phyloP scores from a whole-genome alignment of 352 stramenopile species.

The Phytophthora melonis region DNA sequence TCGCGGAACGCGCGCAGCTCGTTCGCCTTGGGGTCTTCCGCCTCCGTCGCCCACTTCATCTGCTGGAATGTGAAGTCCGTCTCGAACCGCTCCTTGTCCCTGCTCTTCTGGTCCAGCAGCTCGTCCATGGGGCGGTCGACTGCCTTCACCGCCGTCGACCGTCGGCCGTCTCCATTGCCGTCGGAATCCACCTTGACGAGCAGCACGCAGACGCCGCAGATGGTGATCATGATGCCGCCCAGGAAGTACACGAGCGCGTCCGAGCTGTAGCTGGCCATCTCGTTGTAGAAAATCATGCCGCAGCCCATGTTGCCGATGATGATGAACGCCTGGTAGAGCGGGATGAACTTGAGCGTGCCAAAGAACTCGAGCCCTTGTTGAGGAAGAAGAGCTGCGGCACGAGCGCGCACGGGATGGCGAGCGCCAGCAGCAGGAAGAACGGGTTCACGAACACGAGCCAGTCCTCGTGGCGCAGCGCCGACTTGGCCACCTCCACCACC shows the following conservation, averaged over 20 bases:
- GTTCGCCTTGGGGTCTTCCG: slow-evolving; percentile 23
- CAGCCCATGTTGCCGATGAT: slow-evolving; percentile 82
- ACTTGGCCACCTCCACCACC: slow-evolving; percentile 71
- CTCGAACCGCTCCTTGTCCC: slow-evolving; percentile 30
- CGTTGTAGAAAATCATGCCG: slow-evolving; percentile 84
- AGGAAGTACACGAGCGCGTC: slow-evolving; percentile 58
- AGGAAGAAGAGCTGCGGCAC: slow-evolving; percentile 81
- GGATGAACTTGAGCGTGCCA: slow-evolving; percentile 84
- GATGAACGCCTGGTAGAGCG: slow-evolving; percentile 86
- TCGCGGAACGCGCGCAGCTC: slow-evolving; percentile 56
- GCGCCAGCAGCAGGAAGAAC: slow-evolving; percentile 75
- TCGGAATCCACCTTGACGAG: slow-evolving; percentile 63
- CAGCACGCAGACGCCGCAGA: slow-evolving; percentile 68
- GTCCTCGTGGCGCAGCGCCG: slow-evolving; percentile 39
- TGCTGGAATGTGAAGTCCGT: slow-evolving; percentile 69
- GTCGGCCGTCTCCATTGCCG: slow-evolving; percentile 13
- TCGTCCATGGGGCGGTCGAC: slow-evolving; percentile 39
- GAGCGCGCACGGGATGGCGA: slow-evolving; percentile 64
- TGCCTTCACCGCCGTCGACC: slow-evolving; percentile 28
- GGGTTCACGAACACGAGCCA: slow-evolving; percentile 69
- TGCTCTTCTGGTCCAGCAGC: slow-evolving; percentile 32
- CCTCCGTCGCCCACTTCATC: slow-evolving; percentile 62
- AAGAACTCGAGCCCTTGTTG: slow-evolving; percentile 83
- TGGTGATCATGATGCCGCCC: slow-evolving; percentile 61
- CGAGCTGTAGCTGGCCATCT: slow-evolving; percentile 70